Evolutionary conservation across 257 asterid species (phyloP).

Genomic region (Salvia rosmarinus): DNA sequence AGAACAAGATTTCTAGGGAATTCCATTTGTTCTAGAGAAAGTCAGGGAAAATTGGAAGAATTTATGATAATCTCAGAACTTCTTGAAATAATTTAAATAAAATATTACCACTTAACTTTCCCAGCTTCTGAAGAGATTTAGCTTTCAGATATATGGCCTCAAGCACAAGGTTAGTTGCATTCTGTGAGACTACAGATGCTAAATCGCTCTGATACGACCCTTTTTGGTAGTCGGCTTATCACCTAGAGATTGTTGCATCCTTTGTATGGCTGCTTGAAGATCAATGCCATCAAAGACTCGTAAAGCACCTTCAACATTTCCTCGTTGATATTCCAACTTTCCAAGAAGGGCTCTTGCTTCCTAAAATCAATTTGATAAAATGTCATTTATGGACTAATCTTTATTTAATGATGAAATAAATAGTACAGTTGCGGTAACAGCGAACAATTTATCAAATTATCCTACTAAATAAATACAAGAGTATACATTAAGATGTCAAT

Average conservation of each 20-base stretch:
- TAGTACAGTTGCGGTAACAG: conserved; percentile 35
- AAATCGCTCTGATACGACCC: conserved; percentile 70
- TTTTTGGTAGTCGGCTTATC: conserved; percentile 75
- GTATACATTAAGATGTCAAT: background rate
- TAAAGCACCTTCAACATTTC: conserved; percentile 95
- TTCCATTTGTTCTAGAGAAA: conserved; percentile 11
- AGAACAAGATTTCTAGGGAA: conserved; percentile 19
- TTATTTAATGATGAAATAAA: conserved; percentile 33
- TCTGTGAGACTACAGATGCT: conserved; percentile 61
- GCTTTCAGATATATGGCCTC: conserved; percentile 98
- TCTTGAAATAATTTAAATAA: conserved; percentile 23
- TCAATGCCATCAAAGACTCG: conserved; percentile 97
- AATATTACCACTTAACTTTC: conserved; percentile 69
- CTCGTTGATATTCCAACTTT: conserved; percentile 95
- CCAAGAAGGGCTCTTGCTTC: conserved; percentile 99
- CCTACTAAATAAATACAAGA: conserved; percentile 19
- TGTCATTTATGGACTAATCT: conserved; percentile 40
- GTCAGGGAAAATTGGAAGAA: conserved; percentile 5
- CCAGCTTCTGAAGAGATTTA: conserved; percentile 94
- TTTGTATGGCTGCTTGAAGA: conserved; percentile 87
- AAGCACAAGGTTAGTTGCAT: conserved; percentile 87
- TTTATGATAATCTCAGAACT: conserved; percentile 9
- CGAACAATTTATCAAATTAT: conserved; percentile 15
- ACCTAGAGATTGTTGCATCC: conserved; percentile 66
- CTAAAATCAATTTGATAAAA: conserved; percentile 56